Evolutionary conservation across 148 eudicot species (phyloP).

Genomic region (Amaranthus palmeri): DNA sequence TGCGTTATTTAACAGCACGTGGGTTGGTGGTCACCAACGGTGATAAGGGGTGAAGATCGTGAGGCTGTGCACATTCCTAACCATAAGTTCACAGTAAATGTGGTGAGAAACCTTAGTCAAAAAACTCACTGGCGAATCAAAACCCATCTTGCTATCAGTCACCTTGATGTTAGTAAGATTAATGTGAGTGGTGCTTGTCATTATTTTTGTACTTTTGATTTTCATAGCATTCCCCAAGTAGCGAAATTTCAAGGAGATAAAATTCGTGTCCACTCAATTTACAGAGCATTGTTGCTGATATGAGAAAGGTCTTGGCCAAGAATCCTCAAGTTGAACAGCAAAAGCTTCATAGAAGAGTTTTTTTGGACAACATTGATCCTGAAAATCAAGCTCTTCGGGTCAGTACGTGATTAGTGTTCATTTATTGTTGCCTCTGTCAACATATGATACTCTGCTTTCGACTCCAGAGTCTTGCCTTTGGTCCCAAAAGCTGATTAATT

Average conservation of each 20-base stretch:
- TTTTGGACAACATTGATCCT: conserved; percentile 68
- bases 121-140: conserved; percentile 97
- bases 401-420: conserved; percentile 17
- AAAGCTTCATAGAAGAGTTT: conserved; percentile 91
- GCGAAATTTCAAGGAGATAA: conserved; percentile 4
- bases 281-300: conserved; percentile 94
- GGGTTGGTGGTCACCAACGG: conserved; percentile 99
- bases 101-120: conserved; percentile 84
- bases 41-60: conserved; percentile 91
- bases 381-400: conserved; percentile 94
- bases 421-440: not conserved
- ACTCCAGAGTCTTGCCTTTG: not conserved
- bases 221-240: conserved; percentile 6
- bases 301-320: conserved; percentile 94
- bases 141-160: conserved; percentile 83
- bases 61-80: conserved; percentile 95
- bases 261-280: conserved; percentile 3
- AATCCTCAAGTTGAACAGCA: conserved; percentile 94
- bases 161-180: conserved; percentile 76
- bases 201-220: conserved; percentile 5
- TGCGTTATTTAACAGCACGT: conserved; percentile 53
- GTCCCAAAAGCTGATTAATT: not conserved
- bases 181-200: conserved; percentile 48
- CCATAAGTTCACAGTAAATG: conserved; percentile 86
- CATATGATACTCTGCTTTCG: not conserved